Percentiles rank a stretch among this genome's conserved stretches.
phyloP scores from a whole-genome alignment of 495 filamentous ascomycete species.

The Penicillium coffeae region DNA sequence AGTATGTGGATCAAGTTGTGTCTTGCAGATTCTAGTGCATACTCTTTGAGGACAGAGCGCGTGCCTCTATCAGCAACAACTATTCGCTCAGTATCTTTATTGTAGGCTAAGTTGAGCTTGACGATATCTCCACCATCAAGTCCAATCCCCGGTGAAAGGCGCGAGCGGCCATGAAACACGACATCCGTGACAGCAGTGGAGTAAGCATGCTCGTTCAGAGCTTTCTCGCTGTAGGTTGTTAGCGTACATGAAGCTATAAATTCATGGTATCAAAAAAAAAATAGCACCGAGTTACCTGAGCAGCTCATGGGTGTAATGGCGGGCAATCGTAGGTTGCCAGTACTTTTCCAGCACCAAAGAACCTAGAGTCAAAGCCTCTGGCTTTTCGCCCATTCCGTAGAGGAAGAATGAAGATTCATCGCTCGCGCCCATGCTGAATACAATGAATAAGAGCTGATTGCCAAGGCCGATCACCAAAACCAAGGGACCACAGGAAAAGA shows the following conservation, averaged over 20 bases:
- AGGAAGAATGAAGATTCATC: conserved; percentile 26
- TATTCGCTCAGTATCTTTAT: conserved; percentile 21
- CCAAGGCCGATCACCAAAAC: conserved; percentile 3
- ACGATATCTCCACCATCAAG: conserved; percentile 20
- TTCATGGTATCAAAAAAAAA: background rate
- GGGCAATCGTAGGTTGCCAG: conserved; percentile 26
- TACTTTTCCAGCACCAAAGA: conserved; percentile 25
- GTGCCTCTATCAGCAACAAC: conserved; percentile 18
- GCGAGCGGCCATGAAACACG: conserved; percentile 18
- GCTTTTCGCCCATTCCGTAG: conserved; percentile 25
- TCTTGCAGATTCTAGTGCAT: background rate
- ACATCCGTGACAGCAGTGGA: conserved; percentile 13
- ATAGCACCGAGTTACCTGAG: conserved; percentile 12
- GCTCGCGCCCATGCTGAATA: conserved; percentile 4
- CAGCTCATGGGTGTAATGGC: conserved; percentile 22
- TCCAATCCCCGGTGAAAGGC: conserved; percentile 13
- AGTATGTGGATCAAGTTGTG: background rate
- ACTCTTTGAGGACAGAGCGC: conserved; percentile 23
- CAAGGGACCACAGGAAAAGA: background rate
- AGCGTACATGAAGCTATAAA: background rate
- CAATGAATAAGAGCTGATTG: background rate
- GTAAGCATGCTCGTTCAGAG: conserved; percentile 17
- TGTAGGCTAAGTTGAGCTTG: conserved; percentile 22
- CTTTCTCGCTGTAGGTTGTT: conserved; percentile 12
- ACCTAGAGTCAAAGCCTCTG: conserved; percentile 24